These are phyloP conservation scores for Colletotrichum sp. DNA, from an alignment of 2,329 filamentous ascomycete genomes.

Conservation along the genomic window DNA sequence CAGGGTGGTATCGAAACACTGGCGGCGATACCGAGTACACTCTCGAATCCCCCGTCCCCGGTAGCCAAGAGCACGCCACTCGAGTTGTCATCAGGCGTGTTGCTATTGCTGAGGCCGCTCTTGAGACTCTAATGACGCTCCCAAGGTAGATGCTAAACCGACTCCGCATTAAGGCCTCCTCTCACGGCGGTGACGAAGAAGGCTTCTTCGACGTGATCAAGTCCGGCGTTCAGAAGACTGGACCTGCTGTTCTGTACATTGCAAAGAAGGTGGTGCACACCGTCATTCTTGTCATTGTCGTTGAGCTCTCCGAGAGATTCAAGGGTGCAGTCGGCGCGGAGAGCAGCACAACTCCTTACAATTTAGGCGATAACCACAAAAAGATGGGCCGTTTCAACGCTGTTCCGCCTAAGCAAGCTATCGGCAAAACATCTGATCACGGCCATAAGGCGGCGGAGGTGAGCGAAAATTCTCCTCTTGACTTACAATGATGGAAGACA, in stretches of 20 bases:
- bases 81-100: not conserved
- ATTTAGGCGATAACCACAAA: not conserved
- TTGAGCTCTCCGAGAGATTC: not conserved
- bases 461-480: not conserved
- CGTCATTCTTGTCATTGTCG: not conserved
- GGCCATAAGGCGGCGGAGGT: not conserved
- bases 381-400: not conserved
- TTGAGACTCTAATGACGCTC: not conserved
- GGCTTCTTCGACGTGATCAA: not conserved
- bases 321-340: not conserved
- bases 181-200: not conserved
- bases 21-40: not conserved
- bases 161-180: not conserved
- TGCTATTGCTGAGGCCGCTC: not conserved
- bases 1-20: not conserved
- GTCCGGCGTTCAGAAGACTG: not conserved
- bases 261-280: not conserved
- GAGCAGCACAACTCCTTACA: not conserved
- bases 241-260: not conserved
- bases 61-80: not conserved
- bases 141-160: not conserved
- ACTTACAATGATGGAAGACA: not conserved
- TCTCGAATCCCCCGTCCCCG: not conserved
- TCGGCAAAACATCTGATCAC: not conserved
- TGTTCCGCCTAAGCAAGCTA: not conserved